Evolutionary conservation across 306 rosid genomes (phyloP).

Genomic region (Trifolium dubium): DNA sequence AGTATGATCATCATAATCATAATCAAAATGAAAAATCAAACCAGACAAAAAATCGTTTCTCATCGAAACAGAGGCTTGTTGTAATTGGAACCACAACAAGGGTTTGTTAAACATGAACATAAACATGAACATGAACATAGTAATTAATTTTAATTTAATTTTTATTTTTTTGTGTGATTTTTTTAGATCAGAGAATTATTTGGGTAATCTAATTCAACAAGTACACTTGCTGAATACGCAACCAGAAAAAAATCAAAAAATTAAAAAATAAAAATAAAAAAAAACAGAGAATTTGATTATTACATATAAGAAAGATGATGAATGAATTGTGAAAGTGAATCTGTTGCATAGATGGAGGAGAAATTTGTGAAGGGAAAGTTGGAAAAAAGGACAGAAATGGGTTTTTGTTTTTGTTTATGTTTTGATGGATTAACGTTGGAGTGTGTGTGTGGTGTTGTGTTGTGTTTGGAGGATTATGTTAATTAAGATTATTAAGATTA

Average conservation of each 20-base stretch:
- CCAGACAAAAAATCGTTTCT: slow-evolving; percentile 39
- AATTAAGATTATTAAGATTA: not conserved
- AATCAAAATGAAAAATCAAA: slow-evolving; percentile 51
- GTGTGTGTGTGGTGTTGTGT: slow-evolving; percentile 35
- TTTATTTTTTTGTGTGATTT: slow-evolving; percentile 8
- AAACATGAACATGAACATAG: not conserved
- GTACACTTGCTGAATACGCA: slow-evolving; percentile 53
- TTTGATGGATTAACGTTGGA: slow-evolving; percentile 52
- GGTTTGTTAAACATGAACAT: not conserved
- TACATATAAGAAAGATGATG: slow-evolving; percentile 61
- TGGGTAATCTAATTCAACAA: slow-evolving; percentile 42
- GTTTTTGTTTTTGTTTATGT: not conserved
- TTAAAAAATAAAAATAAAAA: slow-evolving; percentile 10
- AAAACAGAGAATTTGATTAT: slow-evolving; percentile 50
- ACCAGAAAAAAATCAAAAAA: slow-evolving; percentile 37
- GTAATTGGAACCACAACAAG: slow-evolving; percentile 33
- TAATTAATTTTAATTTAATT: not conserved
- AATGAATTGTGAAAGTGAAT: slow-evolving; percentile 57
- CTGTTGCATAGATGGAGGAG: slow-evolving; percentile 54
- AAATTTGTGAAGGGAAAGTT: slow-evolving; percentile 16
- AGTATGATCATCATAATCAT: slow-evolving; percentile 47
- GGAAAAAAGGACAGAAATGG: slow-evolving; percentile 43
- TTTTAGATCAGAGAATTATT: slow-evolving; percentile 53
- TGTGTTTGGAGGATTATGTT: slow-evolving; percentile 33
- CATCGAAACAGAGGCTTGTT: slow-evolving; percentile 54